phyloP scores from a whole-genome alignment of 1,139 yeast genomes.

The Suhomyces anneliseae region DNA sequence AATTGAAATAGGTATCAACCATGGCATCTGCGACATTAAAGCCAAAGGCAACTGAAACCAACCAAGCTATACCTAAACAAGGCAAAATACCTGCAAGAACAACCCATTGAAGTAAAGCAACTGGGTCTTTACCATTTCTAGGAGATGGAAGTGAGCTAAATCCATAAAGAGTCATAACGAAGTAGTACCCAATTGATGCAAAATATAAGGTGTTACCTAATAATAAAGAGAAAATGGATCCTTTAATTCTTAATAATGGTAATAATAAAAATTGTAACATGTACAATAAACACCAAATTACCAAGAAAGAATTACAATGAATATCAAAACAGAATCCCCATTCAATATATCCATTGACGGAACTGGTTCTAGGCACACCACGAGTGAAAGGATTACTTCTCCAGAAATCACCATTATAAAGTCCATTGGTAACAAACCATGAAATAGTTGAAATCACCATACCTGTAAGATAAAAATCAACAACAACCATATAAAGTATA shows the following conservation, averaged over 20 bases:
- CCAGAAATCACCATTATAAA: conserved; percentile 32
- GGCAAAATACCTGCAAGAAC: conserved; percentile 51
- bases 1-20: conserved; percentile 65
- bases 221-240: conserved; percentile 59
- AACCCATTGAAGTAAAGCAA: conserved; percentile 36
- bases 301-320: conserved; percentile 83
- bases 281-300: conserved; percentile 78
- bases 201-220: conserved; percentile 80
- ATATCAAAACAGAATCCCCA: conserved; percentile 96
- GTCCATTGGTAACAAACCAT: conserved; percentile 69
- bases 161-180: conserved; percentile 81
- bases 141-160: conserved; percentile 78
- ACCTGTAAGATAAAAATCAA: conserved; percentile 79
- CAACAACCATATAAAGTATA: conserved; percentile 78
- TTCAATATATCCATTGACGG: conserved; percentile 50
- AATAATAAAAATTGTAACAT: conserved; percentile 72
- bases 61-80: conserved; percentile 54
- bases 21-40: conserved; percentile 70
- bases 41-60: conserved; percentile 58
- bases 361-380: background rate
- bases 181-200: conserved; percentile 71
- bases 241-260: conserved; percentile 66
- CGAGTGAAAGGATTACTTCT: conserved; percentile 2
- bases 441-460: conserved; percentile 64
- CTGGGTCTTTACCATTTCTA: conserved; percentile 44